phyloP scores from a whole-genome alignment of 805 yeast genomes.

The Soucietia sequanensis region DNA sequence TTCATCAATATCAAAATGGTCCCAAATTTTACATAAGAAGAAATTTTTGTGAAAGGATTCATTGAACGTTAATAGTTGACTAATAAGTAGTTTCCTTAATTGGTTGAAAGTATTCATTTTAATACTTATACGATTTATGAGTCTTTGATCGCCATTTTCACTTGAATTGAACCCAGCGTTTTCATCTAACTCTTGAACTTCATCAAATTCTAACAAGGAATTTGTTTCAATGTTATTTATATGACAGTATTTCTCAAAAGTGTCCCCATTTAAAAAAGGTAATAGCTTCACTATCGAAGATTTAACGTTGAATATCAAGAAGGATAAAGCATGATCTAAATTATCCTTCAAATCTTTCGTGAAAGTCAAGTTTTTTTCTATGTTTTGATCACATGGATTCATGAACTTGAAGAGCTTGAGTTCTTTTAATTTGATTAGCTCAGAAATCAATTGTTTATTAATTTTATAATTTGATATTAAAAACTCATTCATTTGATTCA shows the following conservation, averaged over 20 bases:
- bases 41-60: constrained; percentile 28
- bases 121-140: constrained; percentile 13
- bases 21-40: constrained; percentile 28
- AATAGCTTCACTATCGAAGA: constrained; percentile 27
- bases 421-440: constrained; percentile 31
- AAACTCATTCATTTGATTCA: constrained; percentile 26
- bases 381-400: constrained; percentile 3
- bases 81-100: constrained; percentile 34
- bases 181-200: constrained; percentile 4
- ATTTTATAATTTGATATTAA: constrained; percentile 32
- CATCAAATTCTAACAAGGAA: constrained; percentile 3
- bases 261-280: constrained; percentile 34
- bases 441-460: constrained; percentile 35
- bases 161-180: constrained; percentile 8
- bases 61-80: constrained; percentile 37
- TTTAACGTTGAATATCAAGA: constrained; percentile 27
- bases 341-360: constrained; percentile 10
- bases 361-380: constrained; percentile 1
- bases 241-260: constrained; percentile 38
- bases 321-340: constrained; percentile 24
- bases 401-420: constrained; percentile 21
- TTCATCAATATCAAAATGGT: constrained; percentile 12
- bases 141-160: constrained; percentile 4
- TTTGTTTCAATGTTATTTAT: constrained; percentile 34
- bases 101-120: constrained; percentile 32